Evolutionary conservation across 345 rosid genomes (phyloP), one percentile per base, ranked within the genome.

Genomic region (Nephelium lappaceum): DNA sequence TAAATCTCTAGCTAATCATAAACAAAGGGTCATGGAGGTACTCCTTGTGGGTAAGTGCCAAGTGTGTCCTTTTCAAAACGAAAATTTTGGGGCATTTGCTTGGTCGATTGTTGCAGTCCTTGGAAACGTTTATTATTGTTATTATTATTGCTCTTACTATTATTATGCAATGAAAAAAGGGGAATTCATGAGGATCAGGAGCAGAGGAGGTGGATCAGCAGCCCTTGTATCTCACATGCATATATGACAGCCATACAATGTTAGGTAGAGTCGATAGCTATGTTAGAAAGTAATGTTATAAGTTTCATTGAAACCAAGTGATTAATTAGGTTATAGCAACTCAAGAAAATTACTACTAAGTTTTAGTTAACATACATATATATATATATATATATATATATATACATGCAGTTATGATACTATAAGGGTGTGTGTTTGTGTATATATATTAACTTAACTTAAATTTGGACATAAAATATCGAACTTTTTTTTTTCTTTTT

Each of bases 261-360:
- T 83, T 81, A 74, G 86, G 85, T 83, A 67, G 72, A 51, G 21
- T 71, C 23, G 79, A 75, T 49, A 68, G 63, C 72, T n/a, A 78
- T 73, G 80, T 64, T 74, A 36, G 81, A 81, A 76, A 79, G 69
- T 19, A 83, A 84, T 41, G 60, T 43, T 61, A 66, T 75, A 72
- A 71, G 71, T 58, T 79, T 45, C 77, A 69, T 77, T 31, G 39
- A 45, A 55, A 62, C 18, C 11, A 57, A 45, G 24, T 51, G 36
- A 14, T 57, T 57, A 41, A 41, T 67, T 67, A 39, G 47, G 25
- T 47, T 41, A 15, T 27, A 64, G 15, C 42, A 27, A 31, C 31
- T 1, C 25, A 18, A 24, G 24, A 61, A 6, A 10, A 24, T 9
- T 21, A 62, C 2, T 24, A 4, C 4, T 27, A 41, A 41, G 1